Base-by-base conservation (phyloP, 1,284 basidiomycete species). In the Cryptococcus sp. region DNA sequence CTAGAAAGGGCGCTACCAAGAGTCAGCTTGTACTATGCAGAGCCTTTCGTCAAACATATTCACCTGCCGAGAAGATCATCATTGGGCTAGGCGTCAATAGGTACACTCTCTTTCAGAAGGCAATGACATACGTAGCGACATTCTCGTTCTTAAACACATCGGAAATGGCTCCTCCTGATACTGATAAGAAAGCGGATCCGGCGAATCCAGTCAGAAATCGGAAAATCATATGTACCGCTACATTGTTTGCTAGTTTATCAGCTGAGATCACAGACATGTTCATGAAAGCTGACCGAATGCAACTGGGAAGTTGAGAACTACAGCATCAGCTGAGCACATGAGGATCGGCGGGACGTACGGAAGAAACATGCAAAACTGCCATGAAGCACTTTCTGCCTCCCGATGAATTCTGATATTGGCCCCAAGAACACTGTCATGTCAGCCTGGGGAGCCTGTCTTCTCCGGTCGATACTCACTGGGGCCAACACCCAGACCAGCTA, bases 1-100 rank as follows among this genome's bases (percentile, higher is more conserved):
- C 86, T 23, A 87, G 77, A 67, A 89, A 90, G 0, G 86, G 85
- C n/a, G n/a, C n/a, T n/a, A n/a, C n/a, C n/a, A n/a, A n/a, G n/a
- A n/a, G n/a, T n/a, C n/a, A n/a, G n/a, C n/a, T n/a, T n/a, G n/a
- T n/a, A n/a, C n/a, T n/a, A n/a, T n/a, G n/a, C n/a, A n/a, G n/a
- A n/a, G n/a, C n/a, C n/a, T n/a, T n/a, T n/a, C n/a, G n/a, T n/a
- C n/a, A n/a, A n/a, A n/a, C n/a, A n/a, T n/a, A n/a, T n/a, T n/a
- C n/a, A 1, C 79, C 80, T 24, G 83, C 73, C 0, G 85, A 85
- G 63, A 85, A 89, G 1, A 88, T 63, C 2, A 85, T 83, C 86
- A 91, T 88, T 0, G 88, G 87, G 45, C 85, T 87, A 14, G n/a
- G 5, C 13, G 50, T 37, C n/a, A 18, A 32, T 40, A 28, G 43